Percentiles rank a stretch among this genome's conserved stretches.
Evolutionary conservation across 2,329 filamentous ascomycete genomes (phyloP).

Genomic region (Purpureocillium lavendulum): DNA sequence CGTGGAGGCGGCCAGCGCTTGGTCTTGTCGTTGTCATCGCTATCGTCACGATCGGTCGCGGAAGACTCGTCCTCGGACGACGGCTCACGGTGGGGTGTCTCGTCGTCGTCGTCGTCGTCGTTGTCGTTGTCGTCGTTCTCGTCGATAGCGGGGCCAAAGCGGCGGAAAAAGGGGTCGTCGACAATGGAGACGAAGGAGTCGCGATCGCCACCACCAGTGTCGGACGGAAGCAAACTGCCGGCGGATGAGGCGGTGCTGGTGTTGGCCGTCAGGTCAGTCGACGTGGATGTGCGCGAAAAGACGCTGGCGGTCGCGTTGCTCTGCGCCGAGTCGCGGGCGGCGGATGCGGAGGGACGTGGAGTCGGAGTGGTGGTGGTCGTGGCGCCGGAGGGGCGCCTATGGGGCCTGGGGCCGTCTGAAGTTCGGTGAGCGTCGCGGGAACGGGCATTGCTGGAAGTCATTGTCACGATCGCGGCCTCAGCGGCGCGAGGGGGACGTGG

Average conservation of each 20-base stretch:
- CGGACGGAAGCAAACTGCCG: constrained; percentile 12
- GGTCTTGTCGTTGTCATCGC: constrained; percentile 30
- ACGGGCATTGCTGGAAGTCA: constrained; percentile 14
- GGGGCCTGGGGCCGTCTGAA: constrained; percentile 9
- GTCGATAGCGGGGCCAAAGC: constrained; percentile 27
- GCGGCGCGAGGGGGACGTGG: constrained; percentile 15
- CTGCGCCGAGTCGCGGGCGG: constrained; percentile 14
- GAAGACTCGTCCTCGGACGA: constrained; percentile 14
- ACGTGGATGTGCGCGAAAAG: constrained; percentile 7
- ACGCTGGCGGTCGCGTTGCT: constrained; percentile 12
- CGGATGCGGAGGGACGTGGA: constrained; percentile 9
- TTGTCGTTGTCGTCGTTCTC: constrained; percentile 15
- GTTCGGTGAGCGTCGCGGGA: constrained; percentile 14
- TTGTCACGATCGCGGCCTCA: constrained; percentile 19
- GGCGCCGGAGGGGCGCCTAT: constrained; percentile 6
- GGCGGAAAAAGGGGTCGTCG: constrained; percentile 47
- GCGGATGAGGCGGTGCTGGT: constrained; percentile 7
- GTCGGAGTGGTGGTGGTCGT: constrained; percentile 2
- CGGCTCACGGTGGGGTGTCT: neutral
- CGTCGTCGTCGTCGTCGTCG: constrained; percentile 13
- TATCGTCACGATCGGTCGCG: constrained; percentile 17
- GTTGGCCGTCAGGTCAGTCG: constrained; percentile 5
- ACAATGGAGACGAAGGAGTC: constrained; percentile 45
- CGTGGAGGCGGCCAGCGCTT: constrained; percentile 35
- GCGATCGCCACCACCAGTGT: constrained; percentile 21